phyloP scores from a whole-genome alignment of 2,329 filamentous ascomycete genomes.

The Pseudogymnoascus sp. region DNA sequence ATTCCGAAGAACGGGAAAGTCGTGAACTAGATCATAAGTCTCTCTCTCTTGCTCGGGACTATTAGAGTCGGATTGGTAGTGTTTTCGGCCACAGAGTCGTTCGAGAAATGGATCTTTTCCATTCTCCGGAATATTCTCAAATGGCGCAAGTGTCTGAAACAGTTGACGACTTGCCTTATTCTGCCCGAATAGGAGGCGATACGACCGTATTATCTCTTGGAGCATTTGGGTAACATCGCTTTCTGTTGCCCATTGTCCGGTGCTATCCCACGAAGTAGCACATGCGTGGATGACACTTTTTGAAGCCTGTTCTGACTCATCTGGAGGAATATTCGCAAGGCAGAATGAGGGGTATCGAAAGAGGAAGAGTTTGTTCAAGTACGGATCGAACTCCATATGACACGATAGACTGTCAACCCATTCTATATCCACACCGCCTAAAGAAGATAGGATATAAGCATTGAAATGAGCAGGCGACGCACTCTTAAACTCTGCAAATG shows the following conservation, averaged over 20 bases:
- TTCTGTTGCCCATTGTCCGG: slow-evolving; percentile 14
- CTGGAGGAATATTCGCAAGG: slow-evolving; percentile 11
- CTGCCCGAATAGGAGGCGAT: slow-evolving; percentile 22
- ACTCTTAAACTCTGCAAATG: slow-evolving; percentile 12
- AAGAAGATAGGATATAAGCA: slow-evolving; percentile 16
- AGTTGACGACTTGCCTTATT: slow-evolving; percentile 15
- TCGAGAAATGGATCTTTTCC: slow-evolving; percentile 4
- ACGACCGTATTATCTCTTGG: slow-evolving; percentile 20
- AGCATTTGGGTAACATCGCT: slow-evolving; percentile 19
- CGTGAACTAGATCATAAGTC: neutral
- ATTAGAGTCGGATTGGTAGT: neutral
- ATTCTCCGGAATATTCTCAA: slow-evolving; percentile 5
- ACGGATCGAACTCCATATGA: slow-evolving; percentile 22
- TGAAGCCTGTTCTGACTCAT: neutral
- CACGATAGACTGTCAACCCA: slow-evolving; percentile 22
- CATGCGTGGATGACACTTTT: slow-evolving; percentile 10
- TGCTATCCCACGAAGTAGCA: neutral
- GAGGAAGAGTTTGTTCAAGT: slow-evolving; percentile 18
- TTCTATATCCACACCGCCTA: slow-evolving; percentile 16
- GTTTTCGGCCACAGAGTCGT: neutral
- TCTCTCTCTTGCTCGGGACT: slow-evolving; percentile 3
- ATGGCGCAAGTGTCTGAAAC: slow-evolving; percentile 15
- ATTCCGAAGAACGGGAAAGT: slow-evolving; percentile 5
- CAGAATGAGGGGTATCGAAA: slow-evolving; percentile 24
- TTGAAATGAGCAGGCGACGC: slow-evolving; percentile 16